phyloP scores from a whole-genome alignment of 1,284 basidiomycete species.

The Trichosporon inkin region DNA sequence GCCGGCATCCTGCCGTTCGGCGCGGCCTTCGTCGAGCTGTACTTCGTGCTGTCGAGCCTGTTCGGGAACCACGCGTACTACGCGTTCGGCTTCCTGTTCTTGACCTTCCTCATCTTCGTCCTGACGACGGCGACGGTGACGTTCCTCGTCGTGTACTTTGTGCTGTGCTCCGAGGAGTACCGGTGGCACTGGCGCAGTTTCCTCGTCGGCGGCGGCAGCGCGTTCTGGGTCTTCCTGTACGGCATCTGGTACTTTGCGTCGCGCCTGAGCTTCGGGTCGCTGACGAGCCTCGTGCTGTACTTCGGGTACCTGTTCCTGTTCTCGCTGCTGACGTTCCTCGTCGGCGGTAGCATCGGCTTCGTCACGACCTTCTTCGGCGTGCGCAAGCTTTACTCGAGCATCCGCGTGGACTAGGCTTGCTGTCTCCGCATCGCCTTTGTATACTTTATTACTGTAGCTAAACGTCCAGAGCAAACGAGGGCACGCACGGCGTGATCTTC shows the following conservation, averaged over 20 bases:
- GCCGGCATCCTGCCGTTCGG: slow-evolving; percentile 91
- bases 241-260: slow-evolving; percentile 72
- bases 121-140: slow-evolving; percentile 86
- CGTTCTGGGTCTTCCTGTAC: slow-evolving; percentile 86
- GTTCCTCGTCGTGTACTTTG: slow-evolving; percentile 87
- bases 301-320: slow-evolving; percentile 85
- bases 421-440: no score
- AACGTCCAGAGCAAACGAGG: neutral
- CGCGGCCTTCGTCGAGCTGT: slow-evolving; percentile 92
- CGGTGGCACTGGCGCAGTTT: slow-evolving; percentile 97
- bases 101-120: slow-evolving; percentile 78
- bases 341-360: slow-evolving; percentile 83
- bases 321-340: slow-evolving; percentile 76
- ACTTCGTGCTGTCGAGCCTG: slow-evolving; percentile 86
- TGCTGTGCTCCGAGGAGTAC: slow-evolving; percentile 93
- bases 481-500: neutral
- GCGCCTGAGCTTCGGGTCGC: slow-evolving; percentile 73
- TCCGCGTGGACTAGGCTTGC: slow-evolving; percentile 50
- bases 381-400: slow-evolving; percentile 68
- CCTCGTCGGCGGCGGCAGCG: slow-evolving; percentile 86
- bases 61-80: slow-evolving; percentile 94
- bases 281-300: slow-evolving; percentile 81
- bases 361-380: slow-evolving; percentile 83
- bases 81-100: slow-evolving; percentile 89
- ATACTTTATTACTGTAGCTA: no score